phyloP scores from a whole-genome alignment of 257 asterid species.

The Solanum corneliomulleri region DNA sequence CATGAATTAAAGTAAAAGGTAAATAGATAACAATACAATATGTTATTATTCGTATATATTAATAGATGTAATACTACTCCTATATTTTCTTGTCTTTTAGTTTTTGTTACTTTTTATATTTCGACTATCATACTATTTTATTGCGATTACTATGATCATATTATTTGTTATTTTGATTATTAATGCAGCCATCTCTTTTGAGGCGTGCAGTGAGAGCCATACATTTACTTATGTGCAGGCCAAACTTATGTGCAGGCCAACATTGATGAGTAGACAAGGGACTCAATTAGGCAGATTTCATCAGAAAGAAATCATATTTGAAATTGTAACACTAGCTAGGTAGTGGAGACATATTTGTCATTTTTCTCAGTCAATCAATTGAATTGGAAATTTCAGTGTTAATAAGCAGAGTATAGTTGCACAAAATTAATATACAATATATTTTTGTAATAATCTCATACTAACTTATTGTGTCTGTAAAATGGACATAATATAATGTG shows the following conservation, averaged over 20 bases:
- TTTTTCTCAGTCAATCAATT: not conserved
- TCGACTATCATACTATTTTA: too few relatives aligned
- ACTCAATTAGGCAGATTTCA: not conserved
- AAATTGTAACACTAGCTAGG: not conserved
- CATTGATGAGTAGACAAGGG: not conserved
- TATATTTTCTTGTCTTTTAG: too few relatives aligned
- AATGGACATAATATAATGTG: not conserved
- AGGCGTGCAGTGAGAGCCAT: not conserved
- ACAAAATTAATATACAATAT: not conserved
- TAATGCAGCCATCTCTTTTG: not conserved
- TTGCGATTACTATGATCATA: too few relatives aligned
- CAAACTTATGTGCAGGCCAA: not conserved
- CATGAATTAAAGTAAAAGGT: too few relatives aligned
- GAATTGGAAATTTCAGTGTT: not conserved
- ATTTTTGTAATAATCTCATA: not conserved
- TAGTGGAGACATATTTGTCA: not conserved
- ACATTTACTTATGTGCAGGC: not conserved
- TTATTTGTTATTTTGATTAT: too few relatives aligned
- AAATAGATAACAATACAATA: too few relatives aligned
- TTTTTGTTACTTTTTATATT: too few relatives aligned
- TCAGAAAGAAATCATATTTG: not conserved
- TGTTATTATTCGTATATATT: too few relatives aligned
- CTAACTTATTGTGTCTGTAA: not conserved
- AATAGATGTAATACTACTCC: too few relatives aligned
- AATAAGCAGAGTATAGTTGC: not conserved